phyloP scores from a whole-genome alignment of 2,329 filamentous ascomycete species.

The Botrytis deweyae region DNA sequence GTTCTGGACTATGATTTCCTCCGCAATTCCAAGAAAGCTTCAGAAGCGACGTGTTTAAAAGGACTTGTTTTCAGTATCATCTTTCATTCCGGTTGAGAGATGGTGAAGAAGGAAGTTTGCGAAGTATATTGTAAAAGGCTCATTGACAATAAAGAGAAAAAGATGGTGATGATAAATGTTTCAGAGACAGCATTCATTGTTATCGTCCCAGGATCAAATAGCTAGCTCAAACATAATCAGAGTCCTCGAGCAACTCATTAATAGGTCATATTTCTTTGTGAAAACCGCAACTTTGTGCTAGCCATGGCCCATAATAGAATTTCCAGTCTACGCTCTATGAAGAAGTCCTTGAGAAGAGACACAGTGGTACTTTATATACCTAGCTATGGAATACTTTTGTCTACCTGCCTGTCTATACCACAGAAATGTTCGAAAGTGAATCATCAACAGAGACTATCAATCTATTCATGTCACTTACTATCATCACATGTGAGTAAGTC shows the following conservation, averaged over 20 bases:
- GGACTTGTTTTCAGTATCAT: background rate
- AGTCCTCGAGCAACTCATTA: background rate
- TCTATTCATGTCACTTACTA: rapidly evolving
- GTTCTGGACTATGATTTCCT: background rate
- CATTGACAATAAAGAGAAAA: background rate
- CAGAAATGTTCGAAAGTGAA: background rate
- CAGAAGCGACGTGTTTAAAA: rapidly evolving
- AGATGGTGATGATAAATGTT: no score
- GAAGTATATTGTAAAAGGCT: background rate
- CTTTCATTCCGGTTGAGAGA: rapidly evolving
- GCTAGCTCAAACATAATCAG: rapidly evolving
- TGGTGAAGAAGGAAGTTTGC: background rate
- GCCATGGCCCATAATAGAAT: rapidly evolving
- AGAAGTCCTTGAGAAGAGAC: background rate
- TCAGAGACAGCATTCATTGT: background rate
- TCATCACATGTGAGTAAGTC: background rate
- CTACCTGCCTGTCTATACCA: background rate
- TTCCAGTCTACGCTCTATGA: background rate
- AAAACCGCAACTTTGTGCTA: background rate
- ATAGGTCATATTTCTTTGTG: background rate
- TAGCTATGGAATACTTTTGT: rapidly evolving
- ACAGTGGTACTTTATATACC: background rate
- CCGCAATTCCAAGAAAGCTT: background rate
- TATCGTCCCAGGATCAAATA: rapidly evolving
- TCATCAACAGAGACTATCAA: background rate